Percentiles rank a stretch among this genome's conserved stretches.
Conservation (phyloP, 179 eudicot genomes). For the Amaranthus tricolor region DNA sequence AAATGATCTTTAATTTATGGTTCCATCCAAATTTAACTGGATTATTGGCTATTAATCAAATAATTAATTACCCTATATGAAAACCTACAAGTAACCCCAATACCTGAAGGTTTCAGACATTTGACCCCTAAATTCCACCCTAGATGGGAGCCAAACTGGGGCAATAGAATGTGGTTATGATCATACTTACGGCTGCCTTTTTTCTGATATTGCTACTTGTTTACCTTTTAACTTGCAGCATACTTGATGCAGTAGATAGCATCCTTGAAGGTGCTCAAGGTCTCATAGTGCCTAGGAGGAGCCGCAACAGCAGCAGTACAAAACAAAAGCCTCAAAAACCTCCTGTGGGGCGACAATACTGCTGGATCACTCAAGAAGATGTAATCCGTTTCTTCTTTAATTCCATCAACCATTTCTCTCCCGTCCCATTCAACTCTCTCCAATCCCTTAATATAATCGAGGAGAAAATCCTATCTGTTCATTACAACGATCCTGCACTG, state of each 20-base stretch:
- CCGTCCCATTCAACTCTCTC: slow-evolving; percentile 51
- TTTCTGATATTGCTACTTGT: slow-evolving; percentile 16
- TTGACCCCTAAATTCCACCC: too few relatives aligned
- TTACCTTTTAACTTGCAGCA: slow-evolving; percentile 34
- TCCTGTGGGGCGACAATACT: slow-evolving; percentile 33
- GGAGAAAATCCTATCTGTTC: slow-evolving; percentile 40
- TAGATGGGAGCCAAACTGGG: too few relatives aligned
- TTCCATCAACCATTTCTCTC: slow-evolving; percentile 70
- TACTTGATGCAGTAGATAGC: slow-evolving; percentile 69
- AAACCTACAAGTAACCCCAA: too few relatives aligned
- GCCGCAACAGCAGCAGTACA: slow-evolving; percentile 21
- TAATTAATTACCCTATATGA: too few relatives aligned
- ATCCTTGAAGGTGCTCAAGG: slow-evolving; percentile 76
- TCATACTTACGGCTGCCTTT: background rate
- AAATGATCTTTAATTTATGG: too few relatives aligned
- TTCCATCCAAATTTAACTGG: too few relatives aligned
- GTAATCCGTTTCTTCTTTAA: slow-evolving; percentile 77
- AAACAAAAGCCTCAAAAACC: slow-evolving; percentile 42
- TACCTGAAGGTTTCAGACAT: too few relatives aligned
- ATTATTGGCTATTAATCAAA: too few relatives aligned
- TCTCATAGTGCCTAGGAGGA: slow-evolving; percentile 56
- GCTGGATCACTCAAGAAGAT: slow-evolving; percentile 84
- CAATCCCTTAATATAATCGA: slow-evolving; percentile 61
- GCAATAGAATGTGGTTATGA: too few relatives aligned
- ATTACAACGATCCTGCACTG: slow-evolving; percentile 50